Base-by-base conservation (phyloP, 2,329 filamentous ascomycete species). In the Pseudogymnoascus sp. region DNA sequence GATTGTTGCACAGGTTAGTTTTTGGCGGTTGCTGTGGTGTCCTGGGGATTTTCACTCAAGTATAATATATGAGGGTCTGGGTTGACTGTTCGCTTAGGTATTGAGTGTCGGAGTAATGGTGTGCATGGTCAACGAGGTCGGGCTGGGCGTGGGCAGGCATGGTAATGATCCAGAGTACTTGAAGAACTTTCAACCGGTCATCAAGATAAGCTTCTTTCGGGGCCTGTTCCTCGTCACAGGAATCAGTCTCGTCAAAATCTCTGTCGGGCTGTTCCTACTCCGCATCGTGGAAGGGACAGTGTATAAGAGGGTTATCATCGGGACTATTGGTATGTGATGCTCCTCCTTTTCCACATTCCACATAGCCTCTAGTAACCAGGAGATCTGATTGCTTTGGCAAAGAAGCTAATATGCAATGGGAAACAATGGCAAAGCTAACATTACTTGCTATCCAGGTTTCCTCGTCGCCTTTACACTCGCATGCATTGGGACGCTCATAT, bases 161-260 rank as follows among this genome's bases (percentile, higher is more conserved):
- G 30, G 4, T 18, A 3, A 3, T 8, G 41, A 52, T n/a, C 41
- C 41, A 12, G 18, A 18, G 18, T 52, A 52, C 26, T 0, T 52
- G 5, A 1, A 10, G 5, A 52, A 52, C 23, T 12, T 52, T n/a
- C 12, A 8, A 12, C 15, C 26, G 23, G 12, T 52, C 41, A 52
- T 52, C 8, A 52, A 52, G 15, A 52, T 52, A 52, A n/a, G 41
- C 4, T 52, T 52, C 41, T 28, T 52, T 52, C n/a, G 41, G n/a
- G 26, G 41, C 9, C 10, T 52, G 18, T 52, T 52, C 9, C 41
- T 77, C 37, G 75, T 77, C 64, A 64, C 75, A 5, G 77, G 73
- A 0, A 72, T 77, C 3, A 72, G 73, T 9, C 64, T 73, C 0
- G 74, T 79, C 61, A 80, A 80, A 65, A 71, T 80, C 8, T 79